Evolutionary conservation across 768 basidiomycete genomes (phyloP), one percentile per base, ranked within the genome.

Genomic region (Trametopsis cervina): DNA sequence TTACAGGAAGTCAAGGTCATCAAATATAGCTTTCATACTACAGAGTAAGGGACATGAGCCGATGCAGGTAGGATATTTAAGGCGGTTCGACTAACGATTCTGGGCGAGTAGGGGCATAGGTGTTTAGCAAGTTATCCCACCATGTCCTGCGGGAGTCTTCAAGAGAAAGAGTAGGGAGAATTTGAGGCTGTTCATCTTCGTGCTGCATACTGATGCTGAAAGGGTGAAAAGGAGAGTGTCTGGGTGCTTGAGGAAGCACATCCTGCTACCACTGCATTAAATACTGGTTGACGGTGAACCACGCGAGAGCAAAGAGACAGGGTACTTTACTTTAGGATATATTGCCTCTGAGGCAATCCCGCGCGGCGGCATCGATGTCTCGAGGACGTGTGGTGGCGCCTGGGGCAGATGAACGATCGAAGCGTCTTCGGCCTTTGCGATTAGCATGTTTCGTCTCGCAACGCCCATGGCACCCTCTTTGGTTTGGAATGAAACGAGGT

Each of bases 1-100:
- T 49, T 49, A 84, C 82, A 85, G 58, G 44, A 69, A 70, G 35
- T 70, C 61, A 23, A 84, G 57, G 52, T 83, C 80, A 22, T 65
- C 60, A 25, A 64, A 60, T 20, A 84, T 76, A 44, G 73, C 73
- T 47, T 70, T 65, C 47, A 78, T 54, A 40, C 78, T 81, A 46
- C 43, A n/a, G 47, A 29, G 50, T 49, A 63, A 25, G 36, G 15
- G 40, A 41, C 9, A 47, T 49, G 36, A 25, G 29, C 29, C 29
- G 29, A 33, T 44, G 3, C 20, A 18, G 23, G 1, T 40, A 18
- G n/a, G 23, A 22, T 4, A 15, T 33, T 20, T 25, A 37, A 39
- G 17, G 27, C 15, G 27, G 20, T 1, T 51, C 22, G 17, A 63
- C 73, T 42, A 53, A 74, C 74, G 75, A 66, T 61, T 70, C 69